Evolutionary conservation across 2,329 filamentous ascomycete species (phyloP), one percentile per base, ranked within the genome.

Genomic region (Fusarium sp.): DNA sequence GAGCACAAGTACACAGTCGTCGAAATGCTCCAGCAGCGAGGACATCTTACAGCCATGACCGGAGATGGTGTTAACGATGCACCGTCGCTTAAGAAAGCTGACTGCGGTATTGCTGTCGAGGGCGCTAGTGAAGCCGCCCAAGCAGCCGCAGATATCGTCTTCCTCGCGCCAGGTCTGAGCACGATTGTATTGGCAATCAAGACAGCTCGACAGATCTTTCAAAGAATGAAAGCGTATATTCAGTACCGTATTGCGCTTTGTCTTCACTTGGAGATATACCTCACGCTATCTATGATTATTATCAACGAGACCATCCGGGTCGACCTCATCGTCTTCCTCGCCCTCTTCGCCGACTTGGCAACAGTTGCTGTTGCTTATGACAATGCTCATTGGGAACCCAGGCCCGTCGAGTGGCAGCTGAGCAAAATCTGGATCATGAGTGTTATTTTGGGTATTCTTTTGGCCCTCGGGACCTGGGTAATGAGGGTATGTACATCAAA

Each of bases 141-240:
- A 0, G 66, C 66, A 1, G 66, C 66, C 1, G 66, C 66, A 2
- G 66, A 69, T 18, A 69, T 69, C 0, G 66, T 69, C 0, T 69
- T 69, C 1, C 56, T 69, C 0, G 66, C 66, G 0, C 66, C 66
- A 0, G 66, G 66, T 0, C 21, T 68, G 1, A 69, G 65, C 1
- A 68, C 66, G 0, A 68, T 68, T 0, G 66, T 68, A 0, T 0
- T 68, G 3, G 66, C 66, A 0, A 68, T 68, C 6, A 68, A 68
- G 0, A 68, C 66, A 0, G 55, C 66, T 0, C 55, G 66, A 0
- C 61, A 69, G 0, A 69, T 69, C 2, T 69, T 70, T 3, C 63
- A 69, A 11, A 38, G 53, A 13, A 69, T 70, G 63, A 70, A 69
- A 21, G 67, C 63, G 1, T 70, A 70, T 2, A 70, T 69, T 2